Evolutionary conservation across 169 alveolate species (phyloP), one percentile per base, ranked within the genome.

Genomic region (Plasmodium gaboni): DNA sequence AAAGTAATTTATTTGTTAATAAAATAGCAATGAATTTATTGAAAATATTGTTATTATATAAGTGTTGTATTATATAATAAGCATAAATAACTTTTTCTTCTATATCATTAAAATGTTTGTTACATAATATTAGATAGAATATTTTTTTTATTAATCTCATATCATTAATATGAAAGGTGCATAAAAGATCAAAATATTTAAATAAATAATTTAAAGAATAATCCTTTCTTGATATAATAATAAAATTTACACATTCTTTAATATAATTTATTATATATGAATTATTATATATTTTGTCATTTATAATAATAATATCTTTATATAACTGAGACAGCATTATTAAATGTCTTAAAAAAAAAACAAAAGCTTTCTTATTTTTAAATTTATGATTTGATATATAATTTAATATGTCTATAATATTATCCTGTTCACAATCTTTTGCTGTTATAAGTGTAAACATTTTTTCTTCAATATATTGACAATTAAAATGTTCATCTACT

Each of bases 1-100:
- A 53, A 19, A 83, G 50, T 63, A 64, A 55, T 61, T 59, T 67
- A 15, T 6, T 38, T n/a, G 17, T 3, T 46, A 83, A 51, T 44
- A 83, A 55, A 15, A 15, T 48, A 26, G 67, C 28, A 6, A 83
- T 59, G 19, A 57, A 22, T 15, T 15, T 1, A 48, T 69, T 63
- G 24, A 55, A 61, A 48, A 68, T 69, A 10, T 83, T 57, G 13
- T 68, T 69, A 15, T 44, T 26, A 55, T 63, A 42, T 69, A 83
- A 48, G n/a, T 83, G 44, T 83, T 68, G 68, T 19, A 83, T 72
- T 24, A 83, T 83, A 38, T 46, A 83, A 73, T 83, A 55, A 32
- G 50, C n/a, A 15, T 50, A 50, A 69, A 69, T 57, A 28, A 83
- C 50, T 9, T 83, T 83, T 22, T 68, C 59, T 57, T 83, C 59